phyloP scores from a whole-genome alignment of 495 filamentous ascomycete species.

The Annulohypoxylon nitens region DNA sequence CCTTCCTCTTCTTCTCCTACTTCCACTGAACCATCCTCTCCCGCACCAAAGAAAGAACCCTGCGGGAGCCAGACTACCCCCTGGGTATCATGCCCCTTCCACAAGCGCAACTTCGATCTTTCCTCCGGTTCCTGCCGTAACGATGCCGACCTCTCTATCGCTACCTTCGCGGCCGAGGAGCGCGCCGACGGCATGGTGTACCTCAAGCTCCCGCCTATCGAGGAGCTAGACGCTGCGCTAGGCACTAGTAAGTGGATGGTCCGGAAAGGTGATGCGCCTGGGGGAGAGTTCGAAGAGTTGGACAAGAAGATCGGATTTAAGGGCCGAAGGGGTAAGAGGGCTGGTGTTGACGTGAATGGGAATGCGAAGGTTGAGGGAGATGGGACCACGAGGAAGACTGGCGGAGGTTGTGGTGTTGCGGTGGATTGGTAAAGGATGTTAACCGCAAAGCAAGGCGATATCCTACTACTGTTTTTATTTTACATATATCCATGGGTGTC shows the following conservation, averaged over 20 bases:
- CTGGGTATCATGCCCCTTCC: slow-evolving; percentile 90
- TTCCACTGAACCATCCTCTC: background rate
- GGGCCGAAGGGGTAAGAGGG: slow-evolving; percentile 56
- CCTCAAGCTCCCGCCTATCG: slow-evolving; percentile 84
- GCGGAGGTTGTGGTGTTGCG: slow-evolving; percentile 63
- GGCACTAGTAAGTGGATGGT: slow-evolving; percentile 90
- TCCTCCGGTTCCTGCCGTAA: slow-evolving; percentile 80
- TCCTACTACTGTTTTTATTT: background rate
- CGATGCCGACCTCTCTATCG: slow-evolving; percentile 82
- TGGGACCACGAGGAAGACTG: slow-evolving; percentile 46
- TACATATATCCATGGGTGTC: background rate
- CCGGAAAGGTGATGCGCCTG: slow-evolving; percentile 74
- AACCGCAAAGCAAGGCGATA: background rate
- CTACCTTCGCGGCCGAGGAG: slow-evolving; percentile 86
- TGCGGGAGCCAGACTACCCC: slow-evolving; percentile 64
- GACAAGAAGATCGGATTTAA: slow-evolving; percentile 71
- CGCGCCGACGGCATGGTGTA: slow-evolving; percentile 86
- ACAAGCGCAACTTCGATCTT: slow-evolving; percentile 93
- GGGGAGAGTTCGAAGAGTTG: slow-evolving; percentile 69
- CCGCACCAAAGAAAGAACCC: slow-evolving; percentile 28
- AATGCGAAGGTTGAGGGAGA: slow-evolving; percentile 56
- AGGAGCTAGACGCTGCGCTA: slow-evolving; percentile 85
- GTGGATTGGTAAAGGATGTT: slow-evolving; percentile 77
- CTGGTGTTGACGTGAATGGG: slow-evolving; percentile 53
- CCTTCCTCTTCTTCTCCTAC: slow-evolving; percentile 26